These are phyloP conservation scores for Talaromyces sp. DNA, from an alignment of 2,329 filamentous ascomycete species.

Conservation along the genomic window DNA sequence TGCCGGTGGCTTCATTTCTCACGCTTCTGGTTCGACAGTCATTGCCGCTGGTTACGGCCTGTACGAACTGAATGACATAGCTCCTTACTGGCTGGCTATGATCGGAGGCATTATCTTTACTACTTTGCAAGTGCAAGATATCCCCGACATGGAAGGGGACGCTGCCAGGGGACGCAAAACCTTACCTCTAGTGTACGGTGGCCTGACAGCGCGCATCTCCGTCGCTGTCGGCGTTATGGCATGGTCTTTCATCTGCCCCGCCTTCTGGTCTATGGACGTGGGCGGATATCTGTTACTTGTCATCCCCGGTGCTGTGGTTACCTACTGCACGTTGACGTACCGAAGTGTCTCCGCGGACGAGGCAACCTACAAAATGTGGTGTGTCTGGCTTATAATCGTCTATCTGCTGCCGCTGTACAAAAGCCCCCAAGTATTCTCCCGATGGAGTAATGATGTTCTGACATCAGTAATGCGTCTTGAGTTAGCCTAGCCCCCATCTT, in stretches of 20 bases:
- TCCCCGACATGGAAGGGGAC: slow-evolving; percentile 31
- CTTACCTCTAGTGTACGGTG: slow-evolving; percentile 10
- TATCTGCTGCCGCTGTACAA: background rate
- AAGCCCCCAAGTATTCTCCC: background rate
- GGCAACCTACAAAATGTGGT: background rate
- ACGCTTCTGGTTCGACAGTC: slow-evolving; percentile 22
- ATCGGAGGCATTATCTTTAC: slow-evolving; percentile 22
- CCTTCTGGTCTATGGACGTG: background rate
- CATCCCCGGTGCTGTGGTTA: background rate
- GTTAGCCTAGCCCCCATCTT: background rate
- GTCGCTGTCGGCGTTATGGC: background rate
- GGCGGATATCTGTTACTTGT: background rate
- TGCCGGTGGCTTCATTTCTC: slow-evolving; percentile 22
- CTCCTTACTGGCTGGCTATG: slow-evolving; percentile 10
- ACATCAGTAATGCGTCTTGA: background rate
- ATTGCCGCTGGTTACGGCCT: slow-evolving; percentile 12
- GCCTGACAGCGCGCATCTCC: background rate
- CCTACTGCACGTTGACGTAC: background rate
- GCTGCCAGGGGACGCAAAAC: background rate
- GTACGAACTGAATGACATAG: background rate
- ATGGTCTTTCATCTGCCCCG: background rate
- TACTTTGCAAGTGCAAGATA: slow-evolving; percentile 34
- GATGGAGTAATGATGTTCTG: background rate
- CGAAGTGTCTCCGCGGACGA: background rate
- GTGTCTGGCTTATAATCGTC: background rate